Conservation (phyloP, 192 early-diverging fungal genomes). For the Dissophora ornata region DNA sequence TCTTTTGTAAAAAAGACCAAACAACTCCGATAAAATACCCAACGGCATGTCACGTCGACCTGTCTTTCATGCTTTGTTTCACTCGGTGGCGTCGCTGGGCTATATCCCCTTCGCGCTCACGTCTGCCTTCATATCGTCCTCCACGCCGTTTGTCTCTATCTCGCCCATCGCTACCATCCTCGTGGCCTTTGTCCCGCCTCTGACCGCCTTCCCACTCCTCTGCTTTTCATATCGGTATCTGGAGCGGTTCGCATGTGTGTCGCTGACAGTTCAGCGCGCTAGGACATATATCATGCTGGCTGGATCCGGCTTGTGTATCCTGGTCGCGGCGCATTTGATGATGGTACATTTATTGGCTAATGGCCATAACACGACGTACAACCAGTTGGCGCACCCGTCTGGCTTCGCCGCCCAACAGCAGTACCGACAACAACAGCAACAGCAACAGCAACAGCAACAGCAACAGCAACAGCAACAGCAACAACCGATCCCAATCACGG, state of each 20-base stretch:
- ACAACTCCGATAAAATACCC: neutral
- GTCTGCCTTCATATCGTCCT: conserved; percentile 33
- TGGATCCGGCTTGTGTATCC: conserved; percentile 31
- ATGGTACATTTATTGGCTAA: conserved; percentile 31
- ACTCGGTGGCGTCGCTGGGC: conserved; percentile 42
- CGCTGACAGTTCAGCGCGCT: conserved; percentile 31
- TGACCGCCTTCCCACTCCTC: conserved; percentile 19
- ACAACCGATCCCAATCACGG: too few relatives aligned
- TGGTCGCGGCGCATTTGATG: conserved; percentile 31
- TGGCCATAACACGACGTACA: conserved; percentile 18
- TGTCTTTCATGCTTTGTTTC: conserved; percentile 41
- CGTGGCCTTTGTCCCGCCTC: conserved; percentile 38
- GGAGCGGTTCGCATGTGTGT: conserved; percentile 32
- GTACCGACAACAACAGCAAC: neutral
- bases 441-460: neutral
- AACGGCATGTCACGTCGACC: conserved; percentile 18
- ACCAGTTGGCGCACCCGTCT: neutral
- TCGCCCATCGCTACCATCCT: conserved; percentile 35
- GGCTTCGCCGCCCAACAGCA: too few relatives aligned
- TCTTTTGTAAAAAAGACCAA: neutral
- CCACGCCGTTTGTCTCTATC: conserved; percentile 35
- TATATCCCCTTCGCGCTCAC: conserved; percentile 48
- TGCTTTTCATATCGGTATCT: conserved; percentile 44
- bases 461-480: neutral
- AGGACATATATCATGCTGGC: conserved; percentile 47